Evolutionary conservation across 345 rosid genomes (phyloP), one percentile per base, ranked within the genome.

Genomic region (Eucalyptus cladocalyx): DNA sequence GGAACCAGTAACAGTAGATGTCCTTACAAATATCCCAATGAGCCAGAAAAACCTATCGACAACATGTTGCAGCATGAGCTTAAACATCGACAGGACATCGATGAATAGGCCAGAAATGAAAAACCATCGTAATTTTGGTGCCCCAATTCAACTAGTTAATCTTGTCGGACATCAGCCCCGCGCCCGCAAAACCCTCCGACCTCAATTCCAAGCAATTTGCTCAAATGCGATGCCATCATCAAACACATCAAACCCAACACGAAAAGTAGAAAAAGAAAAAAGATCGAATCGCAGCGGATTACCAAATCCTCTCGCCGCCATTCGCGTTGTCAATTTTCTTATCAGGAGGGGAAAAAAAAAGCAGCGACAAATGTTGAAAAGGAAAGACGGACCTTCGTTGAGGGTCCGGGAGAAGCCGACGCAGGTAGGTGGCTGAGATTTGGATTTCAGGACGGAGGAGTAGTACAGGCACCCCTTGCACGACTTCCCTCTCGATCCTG

Each of bases 401-500:
- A 92, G 92, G 49, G 91, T 90, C 83, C 92, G 83, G 86, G 94
- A 92, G 89, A 92, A 28, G 93, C 95, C 95, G 69, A 92, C 91
- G 87, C 95, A 93, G 87, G 92, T 90, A 32, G 95, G 95, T 89
- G 87, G 69, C 26, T 42, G 89, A 48, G 94, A 92, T 67, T 91
- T 91, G 86, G 93, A 89, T 86, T 91, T 92, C 81, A 88, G 92
- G 34, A 86, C 69, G 32, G 93, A 93, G 43, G 94, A 91, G 90
- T 91, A 92, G 81, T 91, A 93, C 53, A 93, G 87, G 89, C 92
- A 93, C 23, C 95, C 95, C 87, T 92, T 93, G 93, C 95, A 93
- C 56, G 95, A 92, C 72, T 92, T 93, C 69, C 93, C 93, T 76
- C 89, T 91, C 37, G 60, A 50, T 86, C 30, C 47, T 14, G 76